Percentiles rank a stretch among this genome's conserved stretches.
These are phyloP conservation scores for Cytauxzoon felis DNA, from an alignment of 169 alveolate species.

Conservation along the genomic window DNA sequence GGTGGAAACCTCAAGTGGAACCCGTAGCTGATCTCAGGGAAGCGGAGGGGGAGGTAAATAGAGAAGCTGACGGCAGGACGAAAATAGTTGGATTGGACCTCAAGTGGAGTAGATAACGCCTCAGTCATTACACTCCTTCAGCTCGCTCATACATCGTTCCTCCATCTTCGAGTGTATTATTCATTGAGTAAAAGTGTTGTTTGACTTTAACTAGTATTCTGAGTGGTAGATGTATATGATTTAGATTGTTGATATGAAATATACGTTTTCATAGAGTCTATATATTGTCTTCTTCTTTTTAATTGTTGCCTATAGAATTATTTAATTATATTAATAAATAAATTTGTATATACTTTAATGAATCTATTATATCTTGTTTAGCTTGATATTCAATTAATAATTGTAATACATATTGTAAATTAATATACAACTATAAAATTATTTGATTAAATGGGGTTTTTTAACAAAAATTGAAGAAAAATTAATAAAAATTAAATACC, in stretches of 20 bases:
- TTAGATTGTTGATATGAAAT: slow-evolving; percentile 14
- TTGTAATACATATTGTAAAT: slow-evolving; percentile 66
- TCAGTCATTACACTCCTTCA: too few relatives aligned
- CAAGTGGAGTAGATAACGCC: too few relatives aligned
- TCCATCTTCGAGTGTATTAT: too few relatives aligned
- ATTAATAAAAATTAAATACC: slow-evolving; percentile 7
- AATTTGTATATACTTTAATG: slow-evolving; percentile 9
- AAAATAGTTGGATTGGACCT: too few relatives aligned
- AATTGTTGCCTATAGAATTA: slow-evolving; percentile 52
- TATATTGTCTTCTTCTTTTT: slow-evolving; percentile 61
- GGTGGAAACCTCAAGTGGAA: too few relatives aligned
- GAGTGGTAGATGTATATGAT: slow-evolving; percentile 36
- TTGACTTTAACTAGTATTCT: slow-evolving; percentile 39
- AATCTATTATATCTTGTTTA: slow-evolving; percentile 59
- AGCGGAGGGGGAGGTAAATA: too few relatives aligned
- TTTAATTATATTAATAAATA: neutral
- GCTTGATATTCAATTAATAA: slow-evolving; percentile 53
- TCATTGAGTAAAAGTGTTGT: too few relatives aligned
- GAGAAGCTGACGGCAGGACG: too few relatives aligned
- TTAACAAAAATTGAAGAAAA: neutral
- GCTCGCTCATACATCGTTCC: too few relatives aligned
- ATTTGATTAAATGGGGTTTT: slow-evolving; percentile 6
- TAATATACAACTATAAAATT: slow-evolving; percentile 57
- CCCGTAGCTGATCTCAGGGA: too few relatives aligned
- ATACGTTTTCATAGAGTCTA: slow-evolving; percentile 70